phyloP scores from a whole-genome alignment of 2,329 filamentous ascomycete genomes.

The Aphanoascus verrucosus region DNA sequence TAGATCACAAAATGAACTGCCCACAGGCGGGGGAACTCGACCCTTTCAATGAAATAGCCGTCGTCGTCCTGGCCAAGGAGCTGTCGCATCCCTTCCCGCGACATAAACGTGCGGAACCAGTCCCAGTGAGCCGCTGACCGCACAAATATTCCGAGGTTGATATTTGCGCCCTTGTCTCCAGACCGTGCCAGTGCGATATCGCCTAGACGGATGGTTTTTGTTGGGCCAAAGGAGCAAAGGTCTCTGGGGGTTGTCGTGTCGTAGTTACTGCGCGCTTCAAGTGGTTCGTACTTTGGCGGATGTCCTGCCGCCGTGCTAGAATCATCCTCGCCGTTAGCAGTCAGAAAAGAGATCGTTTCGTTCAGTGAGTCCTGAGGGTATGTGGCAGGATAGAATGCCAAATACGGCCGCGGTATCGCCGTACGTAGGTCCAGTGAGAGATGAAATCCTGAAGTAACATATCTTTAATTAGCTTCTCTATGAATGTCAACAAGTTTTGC shows the following conservation, averaged over 20 bases:
- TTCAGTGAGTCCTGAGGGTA: constrained; percentile 21
- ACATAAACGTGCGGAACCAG: constrained; percentile 36
- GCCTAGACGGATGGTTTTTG: constrained; percentile 30
- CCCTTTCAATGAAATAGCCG: constrained; percentile 35
- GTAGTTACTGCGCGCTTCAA: constrained; percentile 19
- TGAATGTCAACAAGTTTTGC: neutral
- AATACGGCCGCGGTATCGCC: constrained; percentile 31
- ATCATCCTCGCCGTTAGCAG: constrained; percentile 12
- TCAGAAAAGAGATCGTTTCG: constrained; percentile 23
- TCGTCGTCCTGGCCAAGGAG: constrained; percentile 37
- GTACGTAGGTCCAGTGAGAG: constrained; percentile 35
- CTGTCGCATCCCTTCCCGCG: constrained; percentile 27
- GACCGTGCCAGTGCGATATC: constrained; percentile 37
- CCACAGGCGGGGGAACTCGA: constrained; percentile 38
- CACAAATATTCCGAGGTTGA: constrained; percentile 35
- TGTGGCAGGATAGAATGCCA: constrained; percentile 36
- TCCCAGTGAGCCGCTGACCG: constrained; percentile 20
- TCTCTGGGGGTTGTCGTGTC: constrained; percentile 15
- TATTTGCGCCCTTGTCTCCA: constrained; percentile 33
- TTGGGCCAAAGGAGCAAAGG: constrained; percentile 22
- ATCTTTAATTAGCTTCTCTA: neutral
- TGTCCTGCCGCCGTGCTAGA: constrained; percentile 13
- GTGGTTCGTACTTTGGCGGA: constrained; percentile 16
- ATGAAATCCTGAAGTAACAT: constrained; percentile 28
- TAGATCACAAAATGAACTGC: constrained; percentile 45